Evolutionary conservation across 208 protist genomes (phyloP), one percentile per base, ranked within the genome.

Genomic region (Trypanosomatidae sp.): DNA sequence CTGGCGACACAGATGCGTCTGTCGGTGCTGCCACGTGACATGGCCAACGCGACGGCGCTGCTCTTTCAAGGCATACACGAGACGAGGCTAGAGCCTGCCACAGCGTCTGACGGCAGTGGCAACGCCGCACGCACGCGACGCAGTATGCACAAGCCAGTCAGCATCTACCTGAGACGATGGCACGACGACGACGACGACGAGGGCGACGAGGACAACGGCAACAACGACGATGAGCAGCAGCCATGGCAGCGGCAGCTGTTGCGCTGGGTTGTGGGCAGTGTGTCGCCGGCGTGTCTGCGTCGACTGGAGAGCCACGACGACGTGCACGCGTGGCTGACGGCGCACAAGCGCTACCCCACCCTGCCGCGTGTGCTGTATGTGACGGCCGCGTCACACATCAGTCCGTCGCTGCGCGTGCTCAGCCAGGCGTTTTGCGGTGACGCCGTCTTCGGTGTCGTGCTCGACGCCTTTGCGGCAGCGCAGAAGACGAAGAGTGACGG

Each of bases 311-410:
- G 51, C 38, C 55, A 69, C 19, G 49, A 30, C 13, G 66, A 72
- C 27, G 40, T 75, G 15, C 28, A 27, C 2, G 32, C 43, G 33
- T 53, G 63, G n/a, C 63, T 81, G n/a, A 10, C 10, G 1, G 32
- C 43, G 20, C 60, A 59, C 43, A 58, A 61, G 0, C 35, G 46
- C 11, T 72, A 66, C 39, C 52, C 59, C 6, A 21, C 38, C 2
- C 41, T 75, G 13, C 66, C 66, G 1, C 66, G 51, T 26, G 58
- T 81, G 1, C 48, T 81, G 4, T 72, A 66, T 60, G 71, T 81
- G 33, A 56, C 71, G 1, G 33, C 37, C 5, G 23, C 1, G 1
- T 37, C 47, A 16, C 54, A 56, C 23, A 48, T 62, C 5, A 43
- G 52, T 8, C 55, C 55, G 1, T 52, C 59, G 3, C 62, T 61